phyloP scores from a whole-genome alignment of 2,329 filamentous ascomycete species.

The Hypoxylon sp. region DNA sequence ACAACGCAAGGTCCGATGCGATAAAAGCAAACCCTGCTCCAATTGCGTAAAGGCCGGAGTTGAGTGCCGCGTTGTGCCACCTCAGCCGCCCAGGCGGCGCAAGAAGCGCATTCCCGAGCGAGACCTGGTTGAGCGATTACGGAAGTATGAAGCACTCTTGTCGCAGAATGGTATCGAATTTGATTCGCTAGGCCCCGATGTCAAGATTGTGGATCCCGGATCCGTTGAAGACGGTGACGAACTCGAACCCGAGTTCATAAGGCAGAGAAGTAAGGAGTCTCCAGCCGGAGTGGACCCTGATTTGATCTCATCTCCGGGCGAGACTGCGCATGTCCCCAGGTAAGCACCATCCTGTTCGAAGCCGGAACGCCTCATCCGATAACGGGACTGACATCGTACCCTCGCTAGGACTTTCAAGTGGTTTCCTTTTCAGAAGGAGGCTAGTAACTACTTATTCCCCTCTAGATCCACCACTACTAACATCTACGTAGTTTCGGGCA shows the following conservation, averaged over 20 bases:
- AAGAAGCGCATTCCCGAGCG: conserved; percentile 78
- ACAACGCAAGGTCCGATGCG: conserved; percentile 81
- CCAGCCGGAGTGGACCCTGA: conserved; percentile 62
- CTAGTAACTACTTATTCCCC: conserved; percentile 50
- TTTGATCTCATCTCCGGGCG: conserved; percentile 51
- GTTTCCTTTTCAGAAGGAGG: conserved; percentile 69
- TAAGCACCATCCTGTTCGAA: conserved; percentile 35
- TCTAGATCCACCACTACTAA: conserved; percentile 38
- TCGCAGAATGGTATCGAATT: conserved; percentile 77
- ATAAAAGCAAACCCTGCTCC: conserved; percentile 79
- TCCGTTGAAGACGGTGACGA: conserved; percentile 69
- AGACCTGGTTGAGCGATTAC: conserved; percentile 78
- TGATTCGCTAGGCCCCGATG: conserved; percentile 72
- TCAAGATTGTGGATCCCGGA: conserved; percentile 58
- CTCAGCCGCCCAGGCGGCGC: conserved; percentile 70
- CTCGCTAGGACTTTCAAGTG: conserved; percentile 60
- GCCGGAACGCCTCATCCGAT: conserved; percentile 4
- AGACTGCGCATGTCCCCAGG: conserved; percentile 52
- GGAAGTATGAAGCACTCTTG: conserved; percentile 77
- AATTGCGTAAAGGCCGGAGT: conserved; percentile 75
- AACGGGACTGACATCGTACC: conserved; percentile 29
- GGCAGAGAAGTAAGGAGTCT: conserved; percentile 64
- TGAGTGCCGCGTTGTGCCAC: conserved; percentile 72
- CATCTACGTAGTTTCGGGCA: conserved; percentile 62
- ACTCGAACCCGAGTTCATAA: conserved; percentile 69